phyloP scores from a whole-genome alignment of 2,329 filamentous ascomycete genomes.

The Ophiocordyceps camponoti-saundersi region DNA sequence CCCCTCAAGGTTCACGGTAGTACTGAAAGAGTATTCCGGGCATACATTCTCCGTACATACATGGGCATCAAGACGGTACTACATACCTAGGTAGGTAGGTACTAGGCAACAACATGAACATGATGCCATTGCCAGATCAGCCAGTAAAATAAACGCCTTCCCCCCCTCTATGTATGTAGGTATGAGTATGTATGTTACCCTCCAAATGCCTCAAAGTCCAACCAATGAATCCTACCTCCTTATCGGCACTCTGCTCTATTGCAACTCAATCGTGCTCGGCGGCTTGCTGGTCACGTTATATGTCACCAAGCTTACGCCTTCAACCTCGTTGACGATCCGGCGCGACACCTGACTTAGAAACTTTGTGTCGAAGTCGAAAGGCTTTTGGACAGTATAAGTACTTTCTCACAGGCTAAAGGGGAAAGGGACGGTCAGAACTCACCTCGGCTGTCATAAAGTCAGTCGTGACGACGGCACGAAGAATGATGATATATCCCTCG shows the following conservation, averaged over 20 bases:
- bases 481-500: slow-evolving; percentile 12
- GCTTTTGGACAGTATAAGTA: slow-evolving; percentile 19
- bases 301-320: slow-evolving; percentile 54
- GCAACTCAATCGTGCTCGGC: slow-evolving; percentile 58
- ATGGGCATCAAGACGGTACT: too few species aligned
- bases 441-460: slow-evolving; percentile 38
- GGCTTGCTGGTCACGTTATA: slow-evolving; percentile 50
- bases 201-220: too few species aligned
- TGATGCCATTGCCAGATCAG: too few species aligned
- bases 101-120: too few species aligned
- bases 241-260: slow-evolving; percentile 27
- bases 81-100: too few species aligned
- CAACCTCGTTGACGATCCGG: slow-evolving; percentile 50
- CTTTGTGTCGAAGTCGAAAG: slow-evolving; percentile 45
- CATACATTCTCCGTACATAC: too few species aligned
- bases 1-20: too few species aligned
- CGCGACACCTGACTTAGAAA: slow-evolving; percentile 48
- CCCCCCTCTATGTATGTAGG: too few species aligned
- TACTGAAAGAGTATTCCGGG: too few species aligned
- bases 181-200: too few species aligned
- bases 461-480: slow-evolving; percentile 3
- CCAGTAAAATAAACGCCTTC: too few species aligned
- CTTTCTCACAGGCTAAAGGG: not conserved
- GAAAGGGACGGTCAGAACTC: not conserved
- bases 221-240: not conserved